These are phyloP conservation scores for Vitis hybrid DNA, from an alignment of 177 flowering plant genomes.

Conservation along the genomic window DNA sequence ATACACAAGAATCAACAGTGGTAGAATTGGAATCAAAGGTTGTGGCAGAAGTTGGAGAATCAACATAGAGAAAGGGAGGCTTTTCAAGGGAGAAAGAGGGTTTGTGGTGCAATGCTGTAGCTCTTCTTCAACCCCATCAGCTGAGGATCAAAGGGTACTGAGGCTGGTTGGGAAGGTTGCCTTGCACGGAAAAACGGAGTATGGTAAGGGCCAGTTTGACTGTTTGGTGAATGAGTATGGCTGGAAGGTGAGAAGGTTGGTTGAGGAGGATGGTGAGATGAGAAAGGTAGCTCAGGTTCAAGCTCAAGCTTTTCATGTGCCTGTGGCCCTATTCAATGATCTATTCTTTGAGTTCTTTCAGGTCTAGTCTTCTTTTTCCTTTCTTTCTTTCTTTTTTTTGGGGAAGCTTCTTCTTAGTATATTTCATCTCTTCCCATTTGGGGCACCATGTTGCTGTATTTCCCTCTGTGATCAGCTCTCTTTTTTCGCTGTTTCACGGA, in stretches of 20 bases:
- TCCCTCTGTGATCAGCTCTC: neutral
- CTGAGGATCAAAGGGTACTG: constrained; percentile 1
- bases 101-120: constrained; percentile 1
- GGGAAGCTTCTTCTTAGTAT: neutral
- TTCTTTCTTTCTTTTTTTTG: neutral
- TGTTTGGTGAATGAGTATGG: constrained; percentile 54
- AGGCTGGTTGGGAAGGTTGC: neutral
- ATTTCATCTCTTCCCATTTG: neutral
- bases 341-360: constrained; percentile 65
- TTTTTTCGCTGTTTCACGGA: neutral
- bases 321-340: constrained; percentile 58
- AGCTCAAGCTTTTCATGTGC: constrained; percentile 84
- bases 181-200: neutral
- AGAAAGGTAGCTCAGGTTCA: constrained; percentile 57
- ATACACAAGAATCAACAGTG: neutral
- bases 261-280: constrained; percentile 53
- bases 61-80: neutral
- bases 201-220: constrained; percentile 19
- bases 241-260: constrained; percentile 82
- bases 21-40: neutral
- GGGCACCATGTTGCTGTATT: neutral
- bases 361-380: constrained; percentile 23
- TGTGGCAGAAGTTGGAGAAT: neutral
- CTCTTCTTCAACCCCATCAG: constrained; percentile 10
- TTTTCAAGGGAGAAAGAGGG: neutral